phyloP scores from a whole-genome alignment of 805 yeast genomes.

The Hanseniaspora thailandica region DNA sequence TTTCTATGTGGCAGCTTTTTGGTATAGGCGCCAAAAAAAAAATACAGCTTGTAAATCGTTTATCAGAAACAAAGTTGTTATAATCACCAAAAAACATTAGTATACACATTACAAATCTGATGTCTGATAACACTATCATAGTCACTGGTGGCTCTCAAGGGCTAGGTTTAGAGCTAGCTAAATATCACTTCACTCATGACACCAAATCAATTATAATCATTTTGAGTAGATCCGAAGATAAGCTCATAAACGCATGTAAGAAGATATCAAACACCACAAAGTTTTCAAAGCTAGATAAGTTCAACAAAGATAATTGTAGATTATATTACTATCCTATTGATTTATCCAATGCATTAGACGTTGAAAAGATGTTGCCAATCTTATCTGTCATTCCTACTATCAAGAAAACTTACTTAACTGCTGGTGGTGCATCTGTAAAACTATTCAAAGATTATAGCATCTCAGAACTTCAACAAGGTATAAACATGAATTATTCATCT shows the following conservation, averaged over 20 bases:
- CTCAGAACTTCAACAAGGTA: slow-evolving; percentile 48
- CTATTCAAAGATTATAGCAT: slow-evolving; percentile 57
- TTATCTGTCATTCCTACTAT: slow-evolving; percentile 11
- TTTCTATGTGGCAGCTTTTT: too few relatives aligned
- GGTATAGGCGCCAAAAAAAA: background rate
- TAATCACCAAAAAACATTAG: background rate
- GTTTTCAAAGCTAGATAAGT: background rate
- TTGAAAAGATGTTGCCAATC: slow-evolving; percentile 27
- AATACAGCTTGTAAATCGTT: too few relatives aligned
- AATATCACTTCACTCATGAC: slow-evolving; percentile 33
- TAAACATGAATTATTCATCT: slow-evolving; percentile 59
- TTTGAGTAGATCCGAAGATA: slow-evolving; percentile 63
- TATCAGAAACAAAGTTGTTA: background rate
- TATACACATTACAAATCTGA: background rate
- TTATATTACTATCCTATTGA: slow-evolving; percentile 50
- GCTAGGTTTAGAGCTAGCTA: slow-evolving; percentile 69
- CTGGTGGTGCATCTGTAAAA: slow-evolving; percentile 75
- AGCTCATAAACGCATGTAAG: slow-evolving; percentile 40
- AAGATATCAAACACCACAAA: slow-evolving; percentile 27
- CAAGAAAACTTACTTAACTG: slow-evolving; percentile 47
- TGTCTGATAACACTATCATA: slow-evolving; percentile 42
- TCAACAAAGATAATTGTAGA: slow-evolving; percentile 22
- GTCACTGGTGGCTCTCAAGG: slow-evolving; percentile 96
- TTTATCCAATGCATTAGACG: slow-evolving; percentile 42
- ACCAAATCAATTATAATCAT: slow-evolving; percentile 55